phyloP scores from a whole-genome alignment of 2,329 filamentous ascomycete species.

The Neofusicoccum cordaticola region DNA sequence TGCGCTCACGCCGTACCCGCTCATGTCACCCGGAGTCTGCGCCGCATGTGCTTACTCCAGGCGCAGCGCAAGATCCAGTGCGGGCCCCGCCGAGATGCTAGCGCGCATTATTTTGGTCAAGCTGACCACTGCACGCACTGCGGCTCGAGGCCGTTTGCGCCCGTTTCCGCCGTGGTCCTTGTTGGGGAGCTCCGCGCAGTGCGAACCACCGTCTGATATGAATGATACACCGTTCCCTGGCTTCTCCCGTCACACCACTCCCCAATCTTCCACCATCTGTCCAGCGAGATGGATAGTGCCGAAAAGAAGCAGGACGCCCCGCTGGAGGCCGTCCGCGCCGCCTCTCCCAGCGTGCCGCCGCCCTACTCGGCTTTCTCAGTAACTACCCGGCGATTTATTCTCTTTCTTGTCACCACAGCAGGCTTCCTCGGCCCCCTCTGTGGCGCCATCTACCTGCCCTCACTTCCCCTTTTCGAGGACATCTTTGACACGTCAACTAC shows the following conservation, averaged over 20 bases:
- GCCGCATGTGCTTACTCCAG: neutral
- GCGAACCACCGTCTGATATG: neutral
- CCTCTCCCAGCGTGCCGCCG: neutral
- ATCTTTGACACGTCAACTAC: conserved; percentile 38
- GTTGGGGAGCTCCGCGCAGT: too few species aligned
- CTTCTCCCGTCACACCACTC: neutral
- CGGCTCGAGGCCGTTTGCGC: neutral
- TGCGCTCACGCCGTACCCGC: neutral
- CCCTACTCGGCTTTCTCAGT: conserved; percentile 41
- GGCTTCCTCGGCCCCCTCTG: conserved; percentile 45
- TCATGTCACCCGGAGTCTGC: too few species aligned
- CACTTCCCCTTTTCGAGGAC: conserved; percentile 36
- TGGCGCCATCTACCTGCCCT: conserved; percentile 46
- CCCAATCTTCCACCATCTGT: neutral
- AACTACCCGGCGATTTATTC: conserved; percentile 36
- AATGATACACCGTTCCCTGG: neutral
- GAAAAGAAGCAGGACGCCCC: neutral
- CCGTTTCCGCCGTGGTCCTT: neutral
- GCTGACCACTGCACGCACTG: neutral
- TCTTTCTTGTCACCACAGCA: conserved; percentile 40
- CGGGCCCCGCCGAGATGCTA: neutral
- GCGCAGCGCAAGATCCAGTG: neutral
- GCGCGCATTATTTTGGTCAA: neutral
- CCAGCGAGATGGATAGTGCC: neutral
- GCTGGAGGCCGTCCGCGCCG: neutral